Conservation (phyloP, 1,139 yeast genomes). For the Blastobotrys illinoisensis region DNA sequence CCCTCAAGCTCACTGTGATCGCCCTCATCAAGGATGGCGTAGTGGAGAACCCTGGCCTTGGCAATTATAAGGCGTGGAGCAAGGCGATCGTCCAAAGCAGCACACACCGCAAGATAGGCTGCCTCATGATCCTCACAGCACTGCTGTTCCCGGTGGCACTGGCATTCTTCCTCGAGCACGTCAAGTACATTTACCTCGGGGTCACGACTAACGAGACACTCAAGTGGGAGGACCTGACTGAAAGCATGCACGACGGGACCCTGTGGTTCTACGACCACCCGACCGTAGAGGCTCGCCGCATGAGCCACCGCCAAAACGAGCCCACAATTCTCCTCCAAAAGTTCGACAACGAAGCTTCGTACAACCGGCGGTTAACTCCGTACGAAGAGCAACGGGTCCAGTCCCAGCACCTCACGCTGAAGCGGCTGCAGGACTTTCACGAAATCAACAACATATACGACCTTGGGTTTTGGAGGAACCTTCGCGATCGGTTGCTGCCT, state of each 20-base stretch:
- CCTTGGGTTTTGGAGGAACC: constrained; percentile 50
- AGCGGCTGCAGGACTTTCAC: constrained; percentile 37
- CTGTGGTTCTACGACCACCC: constrained; percentile 34
- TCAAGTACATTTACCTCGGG: constrained; percentile 63
- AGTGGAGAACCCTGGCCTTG: not conserved
- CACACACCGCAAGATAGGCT: constrained; percentile 44
- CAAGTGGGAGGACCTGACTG: constrained; percentile 76
- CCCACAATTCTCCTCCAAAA: constrained; percentile 30
- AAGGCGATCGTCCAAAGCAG: constrained; percentile 16
- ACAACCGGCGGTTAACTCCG: constrained; percentile 26
- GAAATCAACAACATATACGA: constrained; percentile 66
- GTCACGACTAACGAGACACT: constrained; percentile 86
- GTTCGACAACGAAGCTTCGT: constrained; percentile 18
- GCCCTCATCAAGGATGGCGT: not conserved
- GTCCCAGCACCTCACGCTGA: constrained; percentile 22
- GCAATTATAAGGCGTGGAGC: constrained; percentile 4
- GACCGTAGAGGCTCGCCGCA: constrained; percentile 10
- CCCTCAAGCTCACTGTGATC: constrained; percentile 24
- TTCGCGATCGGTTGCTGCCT: constrained; percentile 36
- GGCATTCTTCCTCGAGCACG: constrained; percentile 57
- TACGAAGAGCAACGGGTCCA: constrained; percentile 24
- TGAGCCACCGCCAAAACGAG: constrained; percentile 16
- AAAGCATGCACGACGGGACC: constrained; percentile 46
- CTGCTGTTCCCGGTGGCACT: constrained; percentile 49
- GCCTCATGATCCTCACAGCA: constrained; percentile 48